Conservation (phyloP, 2,329 filamentous ascomycete species). For the Magnaporthales sp. region DNA sequence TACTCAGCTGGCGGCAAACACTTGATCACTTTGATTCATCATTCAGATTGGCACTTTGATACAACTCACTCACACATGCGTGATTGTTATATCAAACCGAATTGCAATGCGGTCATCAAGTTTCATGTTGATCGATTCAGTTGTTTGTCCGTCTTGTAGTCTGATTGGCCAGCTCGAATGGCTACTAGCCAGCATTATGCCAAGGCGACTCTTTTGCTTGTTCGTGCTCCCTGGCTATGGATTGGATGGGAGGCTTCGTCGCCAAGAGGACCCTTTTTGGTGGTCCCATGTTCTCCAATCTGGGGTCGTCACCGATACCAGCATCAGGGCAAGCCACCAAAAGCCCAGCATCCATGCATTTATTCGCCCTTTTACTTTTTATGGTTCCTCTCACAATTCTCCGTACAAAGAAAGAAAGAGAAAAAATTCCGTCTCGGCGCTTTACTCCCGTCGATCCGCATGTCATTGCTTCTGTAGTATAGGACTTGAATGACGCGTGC, state of each 20-base stretch:
- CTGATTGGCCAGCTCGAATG: background rate
- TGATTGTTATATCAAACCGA: background rate
- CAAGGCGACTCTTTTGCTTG: background rate
- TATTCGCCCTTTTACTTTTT: background rate
- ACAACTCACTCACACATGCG: background rate
- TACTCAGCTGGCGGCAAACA: background rate
- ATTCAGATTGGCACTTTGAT: background rate
- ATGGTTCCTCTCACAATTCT: background rate
- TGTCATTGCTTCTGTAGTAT: background rate
- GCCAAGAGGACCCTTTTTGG: background rate
- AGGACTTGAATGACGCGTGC: background rate
- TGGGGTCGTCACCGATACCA: background rate
- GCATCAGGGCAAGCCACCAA: background rate
- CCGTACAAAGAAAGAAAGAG: background rate
- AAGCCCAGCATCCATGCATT: background rate
- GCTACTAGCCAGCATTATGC: background rate
- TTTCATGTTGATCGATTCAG: background rate
- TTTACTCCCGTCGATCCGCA: background rate
- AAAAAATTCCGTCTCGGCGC: background rate
- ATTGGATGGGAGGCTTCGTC: background rate
- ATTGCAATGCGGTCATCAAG: background rate
- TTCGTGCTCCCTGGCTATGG: background rate
- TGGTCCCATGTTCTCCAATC: background rate
- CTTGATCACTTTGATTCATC: background rate
- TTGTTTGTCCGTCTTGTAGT: background rate